Evolutionary conservation across 2,329 filamentous ascomycete genomes (phyloP), one percentile per base, ranked within the genome.

Genomic region (Aspergillus ibericus): DNA sequence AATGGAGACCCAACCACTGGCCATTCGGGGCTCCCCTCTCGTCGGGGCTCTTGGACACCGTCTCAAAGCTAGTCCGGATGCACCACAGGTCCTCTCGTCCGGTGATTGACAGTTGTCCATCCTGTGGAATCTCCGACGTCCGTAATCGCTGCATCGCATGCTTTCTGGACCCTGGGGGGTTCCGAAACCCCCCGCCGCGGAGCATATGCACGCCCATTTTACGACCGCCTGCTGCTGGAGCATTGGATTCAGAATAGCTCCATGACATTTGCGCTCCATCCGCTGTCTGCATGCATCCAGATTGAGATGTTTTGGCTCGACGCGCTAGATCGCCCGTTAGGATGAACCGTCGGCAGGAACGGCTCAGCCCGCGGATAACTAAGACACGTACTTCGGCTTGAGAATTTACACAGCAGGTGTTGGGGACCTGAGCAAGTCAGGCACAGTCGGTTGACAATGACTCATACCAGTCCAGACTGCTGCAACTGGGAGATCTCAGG

Each of bases 11-110:
- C 35, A 46, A n/a, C 44, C 16, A 61, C 55, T 57, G 25, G 44
- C 59, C 42, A 22, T 56, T 42, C 10, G 10, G n/a, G 29, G 51
- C 25, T 54, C 44, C 44, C 53, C 53, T 60, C 38, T 60, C 38
- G 32, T 60, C 48, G 58, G 29, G 36, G 32, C 25, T 49, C 29
- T 55, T 48, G 56, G 52, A 53, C 46, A 46, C 55, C 25, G 29
- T 53, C 56, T 38, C 38, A 48, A 42, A 18, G 18, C 38, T 42
- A 42, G 38, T 42, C 38, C 38, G 18, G 18, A 42, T 42, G n/a
- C 38, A 42, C 38, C 38, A 42, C 38, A 22, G 12, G 38, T 42
- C 18, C 20, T 20, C 38, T 42, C 44, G 22, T 48, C 44, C 44
- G 44, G 44, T 16, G 22, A 18, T 42, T 42, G 47, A 49, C 53